Base-by-base conservation (phyloP, 2,329 filamentous ascomycete genomes). In the Didymella pomorum region DNA sequence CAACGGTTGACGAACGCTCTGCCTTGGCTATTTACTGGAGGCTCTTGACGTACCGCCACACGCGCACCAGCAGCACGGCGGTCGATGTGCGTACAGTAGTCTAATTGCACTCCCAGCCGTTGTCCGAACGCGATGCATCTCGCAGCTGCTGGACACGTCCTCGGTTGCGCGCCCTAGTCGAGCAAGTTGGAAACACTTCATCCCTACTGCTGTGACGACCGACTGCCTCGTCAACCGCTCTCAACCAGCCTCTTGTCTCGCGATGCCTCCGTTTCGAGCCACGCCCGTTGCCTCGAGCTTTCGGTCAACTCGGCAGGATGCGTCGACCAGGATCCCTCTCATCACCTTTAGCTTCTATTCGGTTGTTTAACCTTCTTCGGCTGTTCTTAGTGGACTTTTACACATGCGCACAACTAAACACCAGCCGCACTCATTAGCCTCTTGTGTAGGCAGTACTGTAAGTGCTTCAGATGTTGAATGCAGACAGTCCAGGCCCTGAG, bases 251-350 rank as follows among this genome's bases (percentile, higher is more conserved):
- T 45, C 58, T 35, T 46, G 48, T 49, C 52, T 52, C 44, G 52
- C 42, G 21, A 41, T 28, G 45, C 23, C 47, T 53, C 42, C 46
- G 35, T 54, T 50, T 45, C 31, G 31, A 55, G 28, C 52, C 53
- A 43, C 26, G 35, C 46, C 49, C 56, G 45, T 54, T 54, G 56
- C 50, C 46, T 55, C 58, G 52, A 50, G 56, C 52, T 52, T 63
- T 63, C 68, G 69, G 71, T 39, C 62, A 64, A 52, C 50, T 71
- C 71, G 69, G 72, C 71, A 67, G 61, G 62, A 66, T 71, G 66
- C 70, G 64, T 63, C 59, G 23, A 49, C 58, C 41, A 44, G 55
- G 55, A 53, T 53, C 52, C 52, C 58, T 52, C 50, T 51, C 37
- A 57, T 52, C 41, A 29, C 7, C 35, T 37, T 61, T 66, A 65